Evolutionary conservation across 148 eudicot genomes (phyloP), one percentile per base, ranked within the genome.

Genomic region (Pouteria glomerata): DNA sequence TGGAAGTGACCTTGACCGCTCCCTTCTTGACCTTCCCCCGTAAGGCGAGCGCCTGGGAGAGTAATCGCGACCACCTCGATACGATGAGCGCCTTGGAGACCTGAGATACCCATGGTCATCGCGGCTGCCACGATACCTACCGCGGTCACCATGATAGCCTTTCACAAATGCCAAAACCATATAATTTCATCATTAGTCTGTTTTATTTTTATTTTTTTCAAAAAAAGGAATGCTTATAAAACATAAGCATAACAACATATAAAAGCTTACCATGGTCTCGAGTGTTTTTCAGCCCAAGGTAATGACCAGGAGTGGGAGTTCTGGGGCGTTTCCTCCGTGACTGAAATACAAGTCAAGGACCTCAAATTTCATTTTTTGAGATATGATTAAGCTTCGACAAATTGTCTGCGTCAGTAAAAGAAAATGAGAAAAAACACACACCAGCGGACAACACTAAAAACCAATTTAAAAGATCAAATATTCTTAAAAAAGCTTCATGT

Each of bases 281-380:
- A 55, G 91, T 68, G 73, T 86, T 94, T 74, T 89, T 88, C 72
- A 95, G 81, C 59, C 98, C 98, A 53, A 95, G 88, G 79, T 95
- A 95, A 75, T 91, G 97, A 50, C 99, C 97, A 62, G 97, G 99
- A 16, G 99, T 95, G 33, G 99, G 99, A 62, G 99, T 91, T 84
- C 97, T 89, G 66, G 97, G 88, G 27, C 99, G 92, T 77, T 95
- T 91, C 80, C 99, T 91, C 81, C 92, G 88, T 1, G 99, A 91
- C 99, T 95, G 92, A 77, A 86, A 83, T n/a, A 73, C 15, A 51
- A 44, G 61, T 34, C 59, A 48, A 30, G 41, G 34, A 72, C 59
- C 52, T 21, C 47, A 73, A 59, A 64, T 39, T 76, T 44, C 23
- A 10, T 62, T 24, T 47, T 34, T 45, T 37, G 24, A 45, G 26